Evolutionary conservation across 306 rosid species (phyloP), one percentile per base, ranked within the genome.

Genomic region (Gastrolobium villosum): DNA sequence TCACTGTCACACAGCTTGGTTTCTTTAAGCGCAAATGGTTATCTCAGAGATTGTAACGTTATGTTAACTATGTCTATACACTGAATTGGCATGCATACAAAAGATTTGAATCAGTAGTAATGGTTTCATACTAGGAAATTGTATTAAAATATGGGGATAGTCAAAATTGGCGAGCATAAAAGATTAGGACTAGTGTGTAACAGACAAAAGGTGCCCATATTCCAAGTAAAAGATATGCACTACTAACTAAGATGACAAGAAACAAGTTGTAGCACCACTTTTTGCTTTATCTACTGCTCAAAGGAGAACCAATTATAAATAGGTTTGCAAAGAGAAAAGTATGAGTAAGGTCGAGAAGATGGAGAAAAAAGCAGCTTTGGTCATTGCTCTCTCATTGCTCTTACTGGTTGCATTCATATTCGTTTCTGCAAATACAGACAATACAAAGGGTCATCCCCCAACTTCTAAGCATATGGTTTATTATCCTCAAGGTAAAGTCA

Each of bases 401-500:
- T 11, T 57, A 30, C 76, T 72, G 4, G 46, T 65, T 65, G 57
- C 74, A 55, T 72, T 78, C 72, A 57, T 20, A 40, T 74, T 46
- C 3, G 36, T 76, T 70, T 70, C 82, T 62, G 63, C 79, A 20
- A 43, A 70, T 83, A 53, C 63, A 31, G 66, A 72, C 40, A 68
- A 66, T 45, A 54, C 43, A 48, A 43, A 2, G n/a, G 32, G 1
- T 61, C 62, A 61, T 35, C 15, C 61, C 20, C 74, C 69, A 32
- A 46, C 63, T 50, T 76, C 78, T 30, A 76, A 76, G 45, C 7
- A 62, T n/a, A 69, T 76, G 85, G 81, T 76, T 37, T 82, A 82
- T 44, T 76, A 70, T 61, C 78, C 82, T 76, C 82, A 82, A 61
- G 78, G 82, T 76, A 70, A 60, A 65, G n/a, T 48, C 28, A 39